Evolutionary conservation across 23 red algal genomes (phyloP), one percentile per base, ranked within the genome.

Genomic region (Cyanidioschyzon merolae): DNA sequence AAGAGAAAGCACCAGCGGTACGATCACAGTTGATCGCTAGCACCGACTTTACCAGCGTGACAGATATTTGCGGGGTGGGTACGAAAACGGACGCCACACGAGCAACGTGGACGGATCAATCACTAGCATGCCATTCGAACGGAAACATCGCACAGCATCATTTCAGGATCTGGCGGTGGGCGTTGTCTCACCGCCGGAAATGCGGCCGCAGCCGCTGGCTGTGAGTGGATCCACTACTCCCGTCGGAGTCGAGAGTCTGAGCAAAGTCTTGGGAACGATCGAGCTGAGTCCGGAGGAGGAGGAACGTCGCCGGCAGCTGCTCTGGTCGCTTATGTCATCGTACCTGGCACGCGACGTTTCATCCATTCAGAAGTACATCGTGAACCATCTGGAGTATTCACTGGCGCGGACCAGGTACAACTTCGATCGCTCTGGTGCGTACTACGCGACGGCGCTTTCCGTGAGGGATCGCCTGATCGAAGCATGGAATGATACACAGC

Each of bases 401-500:
- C 77, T 98, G 34, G 94, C 94, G 35, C 79, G 94, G 51, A 98
- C 94, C 38, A 81, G 89, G 57, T 89, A 92, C 84, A 98, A 91
- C 67, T 90, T 98, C 63, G 94, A 98, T 77, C 75, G 75, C 32
- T 90, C 87, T 57, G 85, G 88, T 75, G 94, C 94, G 3, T 98
- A 98, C 38, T 85, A 92, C 34, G 94, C 94, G 24, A 98, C 94
- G 50, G 88, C 88, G 25, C 79, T 89, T 32, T 89, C 94, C 0
- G 88, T 98, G 30, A 81, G 94, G 37, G 94, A 98, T 63, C 89
- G 94, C 39, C 74, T 98, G 35, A 91, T 98, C 82, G 94, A 98
- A 71, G 84, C 83, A 1, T 98, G 94, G 94, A 98, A 98, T 76
- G 94, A 98, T 74, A 98, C 94, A 1, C 94, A 98, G 76, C 94